Evolutionary conservation across 106 monocot genomes (phyloP).

Genomic region (Posidonia australis): DNA sequence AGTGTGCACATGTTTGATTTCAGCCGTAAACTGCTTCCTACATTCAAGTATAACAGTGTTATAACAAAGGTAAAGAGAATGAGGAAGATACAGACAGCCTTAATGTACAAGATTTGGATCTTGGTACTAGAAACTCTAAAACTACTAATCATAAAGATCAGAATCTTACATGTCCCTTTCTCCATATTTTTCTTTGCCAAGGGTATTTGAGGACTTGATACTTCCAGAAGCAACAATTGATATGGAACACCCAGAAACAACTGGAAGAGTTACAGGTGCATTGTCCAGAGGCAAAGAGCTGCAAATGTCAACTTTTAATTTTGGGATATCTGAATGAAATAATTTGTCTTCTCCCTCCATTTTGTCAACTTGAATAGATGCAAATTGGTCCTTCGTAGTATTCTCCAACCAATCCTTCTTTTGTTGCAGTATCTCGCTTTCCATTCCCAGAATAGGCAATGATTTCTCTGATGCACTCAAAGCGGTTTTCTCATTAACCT

Average conservation of each 20-base stretch:
- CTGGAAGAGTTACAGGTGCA: slow-evolving; percentile 4
- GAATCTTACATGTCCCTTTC: slow-evolving; percentile 37
- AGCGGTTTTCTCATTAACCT: background rate
- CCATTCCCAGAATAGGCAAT: background rate
- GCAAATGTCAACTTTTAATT: slow-evolving; percentile 10
- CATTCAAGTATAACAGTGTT: slow-evolving; percentile 4
- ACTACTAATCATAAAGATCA: background rate
- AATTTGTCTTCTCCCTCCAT: slow-evolving; percentile 1
- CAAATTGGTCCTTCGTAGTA: background rate
- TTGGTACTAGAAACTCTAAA: no score
- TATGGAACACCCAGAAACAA: slow-evolving; percentile 3
- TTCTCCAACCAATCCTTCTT: background rate
- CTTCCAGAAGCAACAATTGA: slow-evolving; percentile 18
- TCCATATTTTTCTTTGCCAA: slow-evolving; percentile 19
- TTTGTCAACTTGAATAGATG: background rate
- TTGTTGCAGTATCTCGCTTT: slow-evolving; percentile 3
- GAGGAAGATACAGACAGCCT: background rate
- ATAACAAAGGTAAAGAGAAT: background rate
- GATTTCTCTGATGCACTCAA: background rate
- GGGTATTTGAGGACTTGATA: slow-evolving; percentile 17
- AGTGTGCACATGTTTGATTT: slow-evolving; percentile 14
- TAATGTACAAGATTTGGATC: background rate
- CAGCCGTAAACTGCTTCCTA: slow-evolving; percentile 30
- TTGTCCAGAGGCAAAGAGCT: slow-evolving; percentile 3
- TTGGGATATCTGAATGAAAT: background rate